A percentile compares a stretch with the other conserved stretches of the same genome.
Conservation (phyloP, 371 early-diverging fungal genomes). For the Mortierella sp. region DNA sequence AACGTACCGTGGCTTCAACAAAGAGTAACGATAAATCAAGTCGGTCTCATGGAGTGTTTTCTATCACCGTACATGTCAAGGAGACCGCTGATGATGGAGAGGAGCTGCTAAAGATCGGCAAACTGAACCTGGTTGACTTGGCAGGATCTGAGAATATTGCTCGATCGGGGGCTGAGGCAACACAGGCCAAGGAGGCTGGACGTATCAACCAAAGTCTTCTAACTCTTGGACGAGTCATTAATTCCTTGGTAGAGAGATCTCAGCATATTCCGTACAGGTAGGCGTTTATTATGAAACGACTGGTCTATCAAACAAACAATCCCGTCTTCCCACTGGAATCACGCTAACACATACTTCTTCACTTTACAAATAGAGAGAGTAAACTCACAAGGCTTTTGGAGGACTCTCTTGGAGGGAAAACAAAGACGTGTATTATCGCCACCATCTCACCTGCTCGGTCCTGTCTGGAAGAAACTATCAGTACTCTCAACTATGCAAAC, state of each 20-base stretch:
- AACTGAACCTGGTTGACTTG: constrained; percentile 96
- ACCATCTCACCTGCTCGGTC: constrained; percentile 87
- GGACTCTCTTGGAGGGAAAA: constrained; percentile 94
- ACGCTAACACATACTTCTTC: background rate
- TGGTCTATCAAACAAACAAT: too few relatives aligned
- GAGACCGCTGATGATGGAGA: constrained; percentile 85
- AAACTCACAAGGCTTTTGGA: constrained; percentile 96
- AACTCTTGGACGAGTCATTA: constrained; percentile 94
- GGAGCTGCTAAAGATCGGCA: constrained; percentile 89
- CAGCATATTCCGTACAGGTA: constrained; percentile 92
- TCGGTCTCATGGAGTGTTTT: constrained; percentile 96
- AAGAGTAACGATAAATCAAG: constrained; percentile 93
- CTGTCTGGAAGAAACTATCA: constrained; percentile 90
- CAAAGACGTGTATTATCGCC: constrained; percentile 96
- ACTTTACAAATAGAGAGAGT: constrained; percentile 74
- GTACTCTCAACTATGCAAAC: constrained; percentile 96
- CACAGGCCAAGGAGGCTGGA: constrained; percentile 92
- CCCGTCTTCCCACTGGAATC: too few relatives aligned
- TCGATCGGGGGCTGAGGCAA: constrained; percentile 90
- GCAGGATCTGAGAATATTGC: constrained; percentile 98
- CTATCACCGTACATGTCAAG: constrained; percentile 88
- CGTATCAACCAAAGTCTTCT: constrained; percentile 92
- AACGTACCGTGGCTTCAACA: constrained; percentile 89
- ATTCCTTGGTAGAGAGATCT: constrained; percentile 83
- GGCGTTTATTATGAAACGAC: background rate